These are phyloP conservation scores for Gonapodya sp. DNA, from an alignment of 192 early-diverging fungal species.

Conservation along the genomic window DNA sequence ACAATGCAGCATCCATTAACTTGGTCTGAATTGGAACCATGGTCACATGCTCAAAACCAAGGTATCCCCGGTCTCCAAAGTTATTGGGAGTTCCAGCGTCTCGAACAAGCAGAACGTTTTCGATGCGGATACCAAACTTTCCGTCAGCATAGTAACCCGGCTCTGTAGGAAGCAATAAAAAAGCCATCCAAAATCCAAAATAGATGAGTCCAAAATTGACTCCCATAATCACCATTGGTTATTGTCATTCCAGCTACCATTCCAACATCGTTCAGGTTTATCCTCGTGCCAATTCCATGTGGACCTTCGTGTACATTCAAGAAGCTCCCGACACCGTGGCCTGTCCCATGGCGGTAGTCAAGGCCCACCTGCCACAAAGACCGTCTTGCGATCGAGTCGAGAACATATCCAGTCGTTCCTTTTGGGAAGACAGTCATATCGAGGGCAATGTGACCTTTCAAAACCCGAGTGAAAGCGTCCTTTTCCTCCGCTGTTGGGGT, in stretches of 20 bases:
- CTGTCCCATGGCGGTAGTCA: conserved; percentile 95
- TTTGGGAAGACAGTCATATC: conserved; percentile 81
- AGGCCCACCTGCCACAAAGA: conserved; percentile 87
- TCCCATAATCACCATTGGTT: conserved; percentile 65
- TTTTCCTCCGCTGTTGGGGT: conserved; percentile 73
- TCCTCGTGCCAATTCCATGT: conserved; percentile 80
- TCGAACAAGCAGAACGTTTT: conserved; percentile 81
- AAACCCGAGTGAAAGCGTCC: conserved; percentile 91
- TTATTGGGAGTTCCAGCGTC: conserved; percentile 62
- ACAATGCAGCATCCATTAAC: conserved; percentile 59
- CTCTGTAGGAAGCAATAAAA: conserved; percentile 29
- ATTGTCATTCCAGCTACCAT: conserved; percentile 88
- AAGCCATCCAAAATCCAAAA: neutral
- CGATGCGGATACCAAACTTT: conserved; percentile 93
- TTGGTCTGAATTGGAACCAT: conserved; percentile 77
- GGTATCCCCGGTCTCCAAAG: conserved; percentile 73
- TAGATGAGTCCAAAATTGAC: neutral
- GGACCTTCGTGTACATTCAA: conserved; percentile 58
- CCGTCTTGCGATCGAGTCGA: conserved; percentile 79
- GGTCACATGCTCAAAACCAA: conserved; percentile 89
- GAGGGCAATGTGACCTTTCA: conserved; percentile 94
- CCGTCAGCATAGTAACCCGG: conserved; percentile 98
- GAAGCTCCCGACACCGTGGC: conserved; percentile 93
- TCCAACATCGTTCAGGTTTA: conserved; percentile 60
- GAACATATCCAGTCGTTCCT: conserved; percentile 72